Base-by-base conservation (phyloP, 2,329 filamentous ascomycete species). In the Diaporthe capsici region DNA sequence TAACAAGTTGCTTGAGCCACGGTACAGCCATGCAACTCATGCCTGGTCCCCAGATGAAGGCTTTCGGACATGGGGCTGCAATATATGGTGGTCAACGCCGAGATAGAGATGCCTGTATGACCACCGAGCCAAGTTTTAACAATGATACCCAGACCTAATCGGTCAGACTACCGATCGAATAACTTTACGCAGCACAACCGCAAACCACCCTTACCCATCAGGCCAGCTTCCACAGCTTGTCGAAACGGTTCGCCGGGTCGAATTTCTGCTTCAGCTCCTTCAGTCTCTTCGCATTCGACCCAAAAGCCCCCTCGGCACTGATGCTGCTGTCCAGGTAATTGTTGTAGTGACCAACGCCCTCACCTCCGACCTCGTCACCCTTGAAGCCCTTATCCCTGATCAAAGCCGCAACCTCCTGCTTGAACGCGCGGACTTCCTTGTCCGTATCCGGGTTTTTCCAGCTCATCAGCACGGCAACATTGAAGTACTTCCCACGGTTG, bases 401-500 rank as follows among this genome's bases (percentile, higher is more conserved):
- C 47, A 78, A 74, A 4, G 57, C 75, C 55, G 78, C 81, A 9
- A 87, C 63, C 15, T 80, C 79, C 3, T 85, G 79, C 25, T 86
- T 87, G 79, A 86, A 86, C 3, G 79, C 78, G 0, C 85, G 82
- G 28, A 86, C 81, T 13, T 82, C 80, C 1, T 47, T 44, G 75
- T 88, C 87, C 31, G 84, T 82, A 9, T 76, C 79, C 4, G 79
- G 51, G 51, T 86, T 82, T 1, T 82, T 82, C 87, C 87, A 88
- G 15, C 83, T 82, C 42, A 86, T 81, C 8, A 80, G 78, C 2
- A 86, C 82, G 71, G 86, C 81, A 1, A 84, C 84, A 65, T 89
- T 87, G 76, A 86, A 86, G 51, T 86, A 86, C 8, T 79, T 79
- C 10, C 85, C 86, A 6, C 87, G 83, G 76, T 86, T 87, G 4